Evolutionary conservation across 2,329 filamentous ascomycete genomes (phyloP), one percentile per base, ranked within the genome.

Genomic region (Exophiala spinifera): DNA sequence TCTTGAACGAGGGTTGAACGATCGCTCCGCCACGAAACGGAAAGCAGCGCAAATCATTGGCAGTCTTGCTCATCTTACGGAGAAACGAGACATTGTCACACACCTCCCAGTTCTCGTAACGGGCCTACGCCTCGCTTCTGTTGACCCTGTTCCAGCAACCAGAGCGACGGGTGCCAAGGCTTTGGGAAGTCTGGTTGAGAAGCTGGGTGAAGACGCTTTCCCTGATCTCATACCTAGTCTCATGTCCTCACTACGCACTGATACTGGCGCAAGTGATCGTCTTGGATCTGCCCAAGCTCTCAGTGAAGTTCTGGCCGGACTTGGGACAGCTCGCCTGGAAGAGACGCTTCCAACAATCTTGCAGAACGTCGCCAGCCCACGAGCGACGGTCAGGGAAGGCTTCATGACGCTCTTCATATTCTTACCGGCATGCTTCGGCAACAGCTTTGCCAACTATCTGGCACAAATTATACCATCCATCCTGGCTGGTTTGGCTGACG

Each of bases 381-480:
- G 96, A 73, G 71, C 94, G 15, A 85, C 91, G 51, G 90, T 99
- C 61, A 86, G 94, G 65, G 94, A 99, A 78, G 94, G 94, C 43
- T 99, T 99, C 77, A 99, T 99, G 94, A 96, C 94, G 6, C 81
- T 99, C 37, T 99, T 99, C 74, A 97, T 99, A 63, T 99, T 96
- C 81, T 84, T 99, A 75, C 94, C 94, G 11, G 94, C 96, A 49
- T 99, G 94, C 75, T 99, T 99, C 66, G 94, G 94, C 66, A 99
- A 99, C 79, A 95, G 91, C 71, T 99, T 99, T 67, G 88, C 94
- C 64, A 91, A 90, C 68, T 99, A 99, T 68, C 86, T 99, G 57
- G 89, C 86, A 73, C 91, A 86, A 69, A 96, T 99, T 66, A 96
- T 99, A 64, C 95, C 94, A 15, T 88, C 94, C 17, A 97, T 99